A percentile compares a stretch with the other conserved stretches of the same genome.
These are phyloP conservation scores for Stemphylium lycopersici DNA, from an alignment of 2,329 filamentous ascomycete genomes.

Conservation along the genomic window DNA sequence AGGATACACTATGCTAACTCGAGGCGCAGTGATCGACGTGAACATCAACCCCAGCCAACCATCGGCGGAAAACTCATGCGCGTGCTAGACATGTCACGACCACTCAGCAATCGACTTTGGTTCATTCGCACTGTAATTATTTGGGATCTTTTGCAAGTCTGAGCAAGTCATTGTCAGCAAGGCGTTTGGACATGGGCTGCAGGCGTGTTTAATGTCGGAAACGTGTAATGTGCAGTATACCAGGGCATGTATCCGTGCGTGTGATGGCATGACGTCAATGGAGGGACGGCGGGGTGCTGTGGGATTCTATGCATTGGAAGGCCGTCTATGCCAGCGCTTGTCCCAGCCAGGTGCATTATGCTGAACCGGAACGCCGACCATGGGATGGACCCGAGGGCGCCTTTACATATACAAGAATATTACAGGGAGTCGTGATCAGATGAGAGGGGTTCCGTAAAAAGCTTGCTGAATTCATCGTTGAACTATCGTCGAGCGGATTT, in stretches of 20 bases:
- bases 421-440: conserved; percentile 36
- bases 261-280: conserved; percentile 27
- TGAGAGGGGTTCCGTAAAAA: conserved; percentile 21
- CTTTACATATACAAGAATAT: conserved; percentile 47
- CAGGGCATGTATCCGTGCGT: conserved; percentile 27
- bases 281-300: conserved; percentile 15
- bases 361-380: conserved; percentile 37
- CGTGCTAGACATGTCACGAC: conserved; percentile 35
- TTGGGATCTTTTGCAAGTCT: conserved; percentile 34
- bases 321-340: conserved; percentile 27
- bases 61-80: conserved; percentile 61
- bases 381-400: conserved; percentile 28
- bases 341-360: conserved; percentile 22
- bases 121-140: conserved; percentile 44
- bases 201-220: conserved; percentile 19
- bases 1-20: conserved; percentile 12
- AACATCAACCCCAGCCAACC: conserved; percentile 76
- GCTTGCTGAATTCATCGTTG: conserved; percentile 19
- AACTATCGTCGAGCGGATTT: conserved; percentile 4
- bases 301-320: conserved; percentile 27
- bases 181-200: conserved; percentile 44
- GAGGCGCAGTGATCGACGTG: conserved; percentile 80
- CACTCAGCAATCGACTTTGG: conserved; percentile 12
- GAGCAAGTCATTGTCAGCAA: conserved; percentile 45
- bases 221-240: conserved; percentile 45